Evolutionary conservation across 2,329 filamentous ascomycete genomes (phyloP).

Genomic region (Aureobasidium musti): DNA sequence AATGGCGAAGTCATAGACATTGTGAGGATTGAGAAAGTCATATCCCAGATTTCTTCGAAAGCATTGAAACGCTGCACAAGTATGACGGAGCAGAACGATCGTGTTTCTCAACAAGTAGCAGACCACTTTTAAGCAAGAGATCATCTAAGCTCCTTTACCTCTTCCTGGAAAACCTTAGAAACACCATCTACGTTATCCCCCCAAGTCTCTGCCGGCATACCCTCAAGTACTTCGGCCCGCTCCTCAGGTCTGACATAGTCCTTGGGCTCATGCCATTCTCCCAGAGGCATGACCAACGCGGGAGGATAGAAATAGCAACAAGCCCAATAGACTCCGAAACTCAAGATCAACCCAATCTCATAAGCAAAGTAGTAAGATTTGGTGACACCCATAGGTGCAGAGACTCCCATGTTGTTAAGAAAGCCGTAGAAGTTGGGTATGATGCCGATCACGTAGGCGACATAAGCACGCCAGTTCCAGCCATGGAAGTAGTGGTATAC

Average conservation of each 20-base stretch:
- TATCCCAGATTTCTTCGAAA: too few relatives aligned
- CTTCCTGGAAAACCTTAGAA: not conserved
- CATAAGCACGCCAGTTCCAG: constrained; percentile 59
- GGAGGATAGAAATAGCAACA: constrained; percentile 5
- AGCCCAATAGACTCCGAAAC: constrained; percentile 20
- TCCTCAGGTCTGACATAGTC: constrained; percentile 28
- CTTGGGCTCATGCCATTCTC: constrained; percentile 17
- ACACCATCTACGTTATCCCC: not conserved
- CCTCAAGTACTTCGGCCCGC: constrained; percentile 1
- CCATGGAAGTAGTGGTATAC: constrained; percentile 54
- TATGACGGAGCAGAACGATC: too few relatives aligned
- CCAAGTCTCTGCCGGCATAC: constrained; percentile 4
- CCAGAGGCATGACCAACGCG: not conserved
- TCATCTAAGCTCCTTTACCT: constrained; percentile 6
- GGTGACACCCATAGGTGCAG: constrained; percentile 26
- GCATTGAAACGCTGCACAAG: too few relatives aligned
- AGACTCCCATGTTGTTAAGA: constrained; percentile 46
- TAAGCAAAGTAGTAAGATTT: constrained; percentile 31
- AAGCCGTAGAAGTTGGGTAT: constrained; percentile 58
- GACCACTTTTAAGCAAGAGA: too few relatives aligned
- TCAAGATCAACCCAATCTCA: constrained; percentile 16
- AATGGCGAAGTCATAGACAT: too few relatives aligned
- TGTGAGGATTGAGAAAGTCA: too few relatives aligned
- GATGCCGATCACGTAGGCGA: constrained; percentile 57
- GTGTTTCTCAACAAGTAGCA: too few relatives aligned